Conservation (phyloP, 768 basidiomycete genomes). For the Mycena polygramma region DNA sequence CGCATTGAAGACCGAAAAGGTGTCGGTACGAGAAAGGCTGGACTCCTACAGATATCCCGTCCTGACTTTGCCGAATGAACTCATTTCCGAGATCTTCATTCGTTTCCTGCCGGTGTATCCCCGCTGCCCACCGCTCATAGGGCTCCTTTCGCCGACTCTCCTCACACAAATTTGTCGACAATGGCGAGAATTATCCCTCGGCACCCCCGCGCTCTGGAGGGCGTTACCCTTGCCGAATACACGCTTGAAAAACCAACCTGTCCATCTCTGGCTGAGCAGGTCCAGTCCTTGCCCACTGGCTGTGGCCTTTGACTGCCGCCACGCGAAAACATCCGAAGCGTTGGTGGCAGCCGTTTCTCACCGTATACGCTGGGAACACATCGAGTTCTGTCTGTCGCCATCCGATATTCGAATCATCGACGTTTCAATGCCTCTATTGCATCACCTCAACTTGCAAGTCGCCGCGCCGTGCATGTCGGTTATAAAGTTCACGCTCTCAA, state of each 20-base stretch:
- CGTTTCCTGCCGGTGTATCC: background rate
- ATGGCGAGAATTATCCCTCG: background rate
- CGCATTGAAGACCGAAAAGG: background rate
- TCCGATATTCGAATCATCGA: too few relatives aligned
- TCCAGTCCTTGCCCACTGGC: too few relatives aligned
- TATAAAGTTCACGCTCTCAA: too few relatives aligned
- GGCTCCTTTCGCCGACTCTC: background rate
- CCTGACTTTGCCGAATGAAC: conserved; percentile 2
- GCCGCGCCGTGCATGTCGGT: too few relatives aligned
- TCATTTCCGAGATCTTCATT: background rate
- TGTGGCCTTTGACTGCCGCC: too few relatives aligned
- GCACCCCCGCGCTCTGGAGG: conserved; percentile 6
- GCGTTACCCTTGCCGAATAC: background rate
- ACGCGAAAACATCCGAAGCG: too few relatives aligned
- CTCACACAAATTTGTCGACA: background rate
- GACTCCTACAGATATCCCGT: conserved; percentile 5
- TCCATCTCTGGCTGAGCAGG: too few relatives aligned
- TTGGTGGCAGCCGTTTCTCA: too few relatives aligned
- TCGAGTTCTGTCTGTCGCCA: too few relatives aligned
- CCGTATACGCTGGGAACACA: too few relatives aligned
- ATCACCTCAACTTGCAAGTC: too few relatives aligned
- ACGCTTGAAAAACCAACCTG: background rate
- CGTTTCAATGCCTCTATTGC: too few relatives aligned
- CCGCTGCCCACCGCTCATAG: background rate
- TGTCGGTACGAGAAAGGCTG: background rate